Evolutionary conservation across 116 monocot species (phyloP), one percentile per base, ranked within the genome.

Genomic region (Posidonia oceanica): DNA sequence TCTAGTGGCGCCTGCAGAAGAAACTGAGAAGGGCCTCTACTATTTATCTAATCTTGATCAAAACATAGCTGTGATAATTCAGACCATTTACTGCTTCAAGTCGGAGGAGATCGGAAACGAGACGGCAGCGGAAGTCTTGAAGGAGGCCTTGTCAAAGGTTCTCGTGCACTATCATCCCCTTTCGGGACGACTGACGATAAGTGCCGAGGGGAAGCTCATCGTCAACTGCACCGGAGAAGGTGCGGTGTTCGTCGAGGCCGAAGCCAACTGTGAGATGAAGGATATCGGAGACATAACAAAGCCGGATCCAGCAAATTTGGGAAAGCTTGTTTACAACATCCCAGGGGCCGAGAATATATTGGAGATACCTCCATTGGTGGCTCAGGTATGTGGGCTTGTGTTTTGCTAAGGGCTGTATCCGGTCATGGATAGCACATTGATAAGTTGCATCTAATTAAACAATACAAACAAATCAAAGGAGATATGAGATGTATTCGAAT

Each of bases 21-120:
- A 70, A 17, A 79, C 79, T 5, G 4, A 15, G 48, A 73, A 38
- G 20, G 79, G 75, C 0, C 36, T 64, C 42, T 74, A 79, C 74
- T 79, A 44, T 56, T 58, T 79, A 8, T 79, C 79, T 4, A 79
- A 79, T 63, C 75, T 79, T 6, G 79, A 79, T 57, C 79, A 79
- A 70, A 79, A 74, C 74, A 69, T 79, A 13, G 79, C 75, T 0
- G 79, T 79, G 20, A 40, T 79, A 7, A 55, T 79, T 37, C 69
- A 74, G 52, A 79, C 79, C 10, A 58, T 79, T 29, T 79, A 79
- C 66, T 79, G 74, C 66, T 79, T 74, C 74, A 55, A 58, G 58
- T 60, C 54, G 4, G 63, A 54, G 14, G 48, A 14, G 16, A 21
- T 10, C 0, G 69, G 42, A 12, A 62, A 69, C 39, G 79, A 54